These are phyloP conservation scores for Ophiostoma novo-ulmi DNA, from an alignment of 2,329 filamentous ascomycete genomes.

Conservation along the genomic window DNA sequence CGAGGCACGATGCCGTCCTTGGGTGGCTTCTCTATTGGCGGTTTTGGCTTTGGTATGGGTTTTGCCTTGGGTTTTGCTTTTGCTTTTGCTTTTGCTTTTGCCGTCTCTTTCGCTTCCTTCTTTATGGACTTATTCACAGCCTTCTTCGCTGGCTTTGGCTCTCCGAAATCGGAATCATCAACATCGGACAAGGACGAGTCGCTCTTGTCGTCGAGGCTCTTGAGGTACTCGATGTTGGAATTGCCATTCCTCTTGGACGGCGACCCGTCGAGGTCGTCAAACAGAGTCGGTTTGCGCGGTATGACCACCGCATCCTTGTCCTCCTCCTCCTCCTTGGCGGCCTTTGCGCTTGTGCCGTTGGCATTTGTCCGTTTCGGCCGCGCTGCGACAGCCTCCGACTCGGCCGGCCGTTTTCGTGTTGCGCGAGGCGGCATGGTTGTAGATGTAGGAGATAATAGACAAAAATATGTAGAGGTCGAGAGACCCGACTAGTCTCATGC, in stretches of 20 bases:
- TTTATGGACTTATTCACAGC: background rate
- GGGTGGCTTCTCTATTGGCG: background rate
- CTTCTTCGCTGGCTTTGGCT: background rate
- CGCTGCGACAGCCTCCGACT: background rate
- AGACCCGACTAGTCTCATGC: background rate
- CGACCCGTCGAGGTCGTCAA: constrained; percentile 55
- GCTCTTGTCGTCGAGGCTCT: constrained; percentile 9
- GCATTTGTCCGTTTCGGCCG: background rate
- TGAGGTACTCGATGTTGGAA: constrained; percentile 38
- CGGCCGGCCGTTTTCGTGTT: background rate
- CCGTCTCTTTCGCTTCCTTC: background rate
- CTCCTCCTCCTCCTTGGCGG: constrained; percentile 27
- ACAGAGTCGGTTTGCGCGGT: constrained; percentile 53
- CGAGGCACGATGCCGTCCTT: background rate
- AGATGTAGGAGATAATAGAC: background rate
- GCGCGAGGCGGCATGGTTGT: constrained; percentile 1
- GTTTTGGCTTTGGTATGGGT: background rate
- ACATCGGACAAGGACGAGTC: constrained; percentile 17
- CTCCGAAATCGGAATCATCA: background rate
- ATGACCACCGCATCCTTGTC: constrained; percentile 27
- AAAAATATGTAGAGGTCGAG: background rate
- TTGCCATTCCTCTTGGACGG: constrained; percentile 37
- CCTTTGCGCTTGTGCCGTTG: background rate
- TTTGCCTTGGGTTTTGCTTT: background rate
- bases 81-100: background rate